Evolutionary conservation across 768 basidiomycete species (phyloP), one percentile per base, ranked within the genome.

Genomic region (Lactifluus rugatus): DNA sequence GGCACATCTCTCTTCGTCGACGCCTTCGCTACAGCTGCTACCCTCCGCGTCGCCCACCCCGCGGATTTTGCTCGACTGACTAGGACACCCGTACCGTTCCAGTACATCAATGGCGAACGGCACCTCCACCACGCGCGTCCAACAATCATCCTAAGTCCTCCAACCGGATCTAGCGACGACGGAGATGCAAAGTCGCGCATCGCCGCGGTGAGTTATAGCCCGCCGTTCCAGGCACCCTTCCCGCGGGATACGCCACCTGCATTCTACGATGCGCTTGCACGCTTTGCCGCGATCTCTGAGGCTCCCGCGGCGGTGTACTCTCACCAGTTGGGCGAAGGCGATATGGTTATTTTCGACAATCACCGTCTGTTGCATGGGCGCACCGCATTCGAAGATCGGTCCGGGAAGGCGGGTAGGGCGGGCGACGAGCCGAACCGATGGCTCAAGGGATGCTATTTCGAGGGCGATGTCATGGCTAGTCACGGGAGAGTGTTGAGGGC

Each of bases 301-400:
- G 75, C 78, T 17, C 74, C 76, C 0, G 65, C 64, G 11, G 78
- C 76, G 25, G 76, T 75, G 42, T 87, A 79, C 58, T 70, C 80
- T 62, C 85, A 89, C 70, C 82, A 80, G 48, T 72, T 97, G 45
- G 69, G 73, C 31, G 90, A 93, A 70, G 91, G 92, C 31, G 91
- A 95, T 60, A 84, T 85, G 5, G 92, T 89, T 19, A 51, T 95
- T 10, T 99, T 99, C 64, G 94, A 97, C 67, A 99, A 98, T 66
- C 76, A 93, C 25, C 76, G 95, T 16, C 82, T 95, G 3, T 69
- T 97, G 59, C 95, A 99, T 69, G 92, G 89, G 0, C 75, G 95
- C 23, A 87, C 84, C 0, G 85, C 83, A 13, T 98, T 97, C 67
- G 54, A 65, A n/a, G 74, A 78, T 36, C n/a, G 28, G 36, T 3